Percentiles rank a stretch among this genome's conserved stretches.
phyloP scores from a whole-genome alignment of 352 stramenopile species.

The Phytophthora sp. region DNA sequence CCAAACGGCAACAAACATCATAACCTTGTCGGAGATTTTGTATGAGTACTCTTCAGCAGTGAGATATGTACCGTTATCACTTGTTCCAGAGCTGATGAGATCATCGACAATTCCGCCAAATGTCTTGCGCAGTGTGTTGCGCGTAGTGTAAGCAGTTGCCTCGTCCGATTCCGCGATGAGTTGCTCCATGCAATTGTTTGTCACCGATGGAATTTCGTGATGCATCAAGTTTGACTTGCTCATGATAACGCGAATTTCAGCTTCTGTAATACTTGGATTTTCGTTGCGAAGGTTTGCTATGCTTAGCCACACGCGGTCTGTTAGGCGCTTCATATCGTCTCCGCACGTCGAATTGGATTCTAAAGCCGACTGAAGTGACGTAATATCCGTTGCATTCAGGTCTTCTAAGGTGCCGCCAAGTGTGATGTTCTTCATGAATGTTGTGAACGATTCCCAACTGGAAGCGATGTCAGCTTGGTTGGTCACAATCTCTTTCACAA shows the following conservation, averaged over 20 bases:
- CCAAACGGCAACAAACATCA: slow-evolving; percentile 46
- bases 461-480: slow-evolving; percentile 15
- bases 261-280: slow-evolving; percentile 27
- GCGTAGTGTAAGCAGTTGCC: slow-evolving; percentile 26
- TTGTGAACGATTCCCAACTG: slow-evolving; percentile 6
- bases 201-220: slow-evolving; percentile 46
- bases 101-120: slow-evolving; percentile 53
- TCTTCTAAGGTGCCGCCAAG: slow-evolving; percentile 16
- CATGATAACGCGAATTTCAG: slow-evolving; percentile 41
- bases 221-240: slow-evolving; percentile 50
- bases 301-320: slow-evolving; percentile 36
- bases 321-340: slow-evolving; percentile 39
- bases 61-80: slow-evolving; percentile 34
- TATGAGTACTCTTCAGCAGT: slow-evolving; percentile 39
- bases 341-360: slow-evolving; percentile 42
- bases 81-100: slow-evolving; percentile 40
- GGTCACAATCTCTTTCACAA: slow-evolving; percentile 35
- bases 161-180: slow-evolving; percentile 19
- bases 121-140: slow-evolving; percentile 49
- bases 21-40: slow-evolving; percentile 37
- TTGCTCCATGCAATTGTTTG: slow-evolving; percentile 39
- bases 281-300: slow-evolving; percentile 45
- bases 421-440: slow-evolving; percentile 26
- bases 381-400: slow-evolving; percentile 25
- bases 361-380: slow-evolving; percentile 34